phyloP scores from a whole-genome alignment of 768 basidiomycete species.

The Mycena belliarum region DNA sequence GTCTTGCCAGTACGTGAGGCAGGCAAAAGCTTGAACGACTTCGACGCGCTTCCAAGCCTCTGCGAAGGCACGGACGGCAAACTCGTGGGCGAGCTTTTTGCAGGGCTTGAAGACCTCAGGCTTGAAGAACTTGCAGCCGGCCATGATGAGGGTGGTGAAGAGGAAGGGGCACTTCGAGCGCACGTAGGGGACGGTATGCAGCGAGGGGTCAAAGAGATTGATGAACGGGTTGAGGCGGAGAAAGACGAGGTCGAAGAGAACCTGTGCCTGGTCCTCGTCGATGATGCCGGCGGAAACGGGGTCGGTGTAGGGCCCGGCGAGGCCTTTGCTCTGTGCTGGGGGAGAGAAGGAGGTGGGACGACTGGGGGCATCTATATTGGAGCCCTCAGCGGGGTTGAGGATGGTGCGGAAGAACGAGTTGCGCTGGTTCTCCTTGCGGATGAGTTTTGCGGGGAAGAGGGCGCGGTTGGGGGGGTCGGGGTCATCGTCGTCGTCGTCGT shows the following conservation, averaged over 20 bases:
- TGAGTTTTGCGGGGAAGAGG: constrained; percentile 75
- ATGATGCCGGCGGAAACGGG: constrained; percentile 74
- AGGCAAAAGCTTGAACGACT: constrained; percentile 86
- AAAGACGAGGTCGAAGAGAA: constrained; percentile 78
- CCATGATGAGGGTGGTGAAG: constrained; percentile 84
- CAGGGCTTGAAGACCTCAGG: constrained; percentile 66
- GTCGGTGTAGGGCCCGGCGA: constrained; percentile 45
- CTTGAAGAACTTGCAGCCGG: constrained; percentile 81
- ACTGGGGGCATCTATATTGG: constrained; percentile 32
- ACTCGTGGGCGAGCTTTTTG: constrained; percentile 71
- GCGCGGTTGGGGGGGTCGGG: constrained; percentile 60
- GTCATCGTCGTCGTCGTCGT: constrained; percentile 70
- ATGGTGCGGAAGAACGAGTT: constrained; percentile 85
- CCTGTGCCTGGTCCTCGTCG: constrained; percentile 66
- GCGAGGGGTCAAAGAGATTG: constrained; percentile 83
- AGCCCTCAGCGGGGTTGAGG: constrained; percentile 67
- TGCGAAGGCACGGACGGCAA: constrained; percentile 76
- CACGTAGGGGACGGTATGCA: constrained; percentile 81
- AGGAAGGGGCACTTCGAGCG: constrained; percentile 80
- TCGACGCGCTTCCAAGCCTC: constrained; percentile 82
- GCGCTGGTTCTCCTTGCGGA: constrained; percentile 66
- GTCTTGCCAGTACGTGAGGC: constrained; percentile 88
- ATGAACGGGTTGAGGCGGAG: constrained; percentile 87
- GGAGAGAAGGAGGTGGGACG: constrained; percentile 41
- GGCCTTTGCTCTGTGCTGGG: constrained; percentile 33